Percentiles rank a stretch among this genome's conserved stretches.
Evolutionary conservation across 176 grass and related monocot genomes (phyloP).

Genomic region (Bromus sterilis): DNA sequence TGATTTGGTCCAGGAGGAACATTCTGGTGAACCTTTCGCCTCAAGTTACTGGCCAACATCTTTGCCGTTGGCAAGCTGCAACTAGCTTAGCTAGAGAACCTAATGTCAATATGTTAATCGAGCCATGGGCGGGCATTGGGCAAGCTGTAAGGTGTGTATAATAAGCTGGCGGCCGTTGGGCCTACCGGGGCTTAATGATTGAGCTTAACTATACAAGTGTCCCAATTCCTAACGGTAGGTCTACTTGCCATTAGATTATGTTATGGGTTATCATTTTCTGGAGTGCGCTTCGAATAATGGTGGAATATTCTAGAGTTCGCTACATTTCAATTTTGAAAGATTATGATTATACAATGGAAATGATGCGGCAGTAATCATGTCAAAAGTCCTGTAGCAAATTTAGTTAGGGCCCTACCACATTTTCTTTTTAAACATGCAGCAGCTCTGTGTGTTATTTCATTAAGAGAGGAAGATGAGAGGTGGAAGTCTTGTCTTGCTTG

Average conservation of each 20-base stretch:
- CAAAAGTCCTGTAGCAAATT: background rate
- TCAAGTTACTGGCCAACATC: background rate
- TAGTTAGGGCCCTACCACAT: background rate
- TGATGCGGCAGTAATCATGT: background rate
- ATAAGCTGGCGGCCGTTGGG: slow-evolving; percentile 13
- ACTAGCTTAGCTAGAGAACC: background rate
- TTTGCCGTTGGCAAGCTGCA: slow-evolving; percentile 14
- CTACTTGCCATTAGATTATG: slow-evolving; percentile 3
- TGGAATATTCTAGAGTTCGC: background rate
- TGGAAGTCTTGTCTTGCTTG: too few relatives aligned
- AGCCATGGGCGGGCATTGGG: slow-evolving; percentile 1
- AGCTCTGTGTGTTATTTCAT: too few relatives aligned
- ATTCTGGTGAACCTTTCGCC: slow-evolving; percentile 5
- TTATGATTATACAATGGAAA: background rate
- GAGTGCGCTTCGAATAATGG: background rate
- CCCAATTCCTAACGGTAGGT: slow-evolving; percentile 20
- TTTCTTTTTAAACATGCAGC: too few relatives aligned
- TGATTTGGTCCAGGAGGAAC: background rate
- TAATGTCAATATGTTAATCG: slow-evolving; percentile 2
- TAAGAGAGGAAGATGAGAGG: too few relatives aligned
- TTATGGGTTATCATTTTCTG: background rate
- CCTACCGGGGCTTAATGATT: slow-evolving; percentile 6
- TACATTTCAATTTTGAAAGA: background rate
- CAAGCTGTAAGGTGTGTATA: slow-evolving; percentile 1
- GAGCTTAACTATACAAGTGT: background rate